A percentile compares a stretch with the other conserved stretches of the same genome.
Conservation (phyloP, 2,329 filamentous ascomycete species). For the Pyricularia grisea region DNA sequence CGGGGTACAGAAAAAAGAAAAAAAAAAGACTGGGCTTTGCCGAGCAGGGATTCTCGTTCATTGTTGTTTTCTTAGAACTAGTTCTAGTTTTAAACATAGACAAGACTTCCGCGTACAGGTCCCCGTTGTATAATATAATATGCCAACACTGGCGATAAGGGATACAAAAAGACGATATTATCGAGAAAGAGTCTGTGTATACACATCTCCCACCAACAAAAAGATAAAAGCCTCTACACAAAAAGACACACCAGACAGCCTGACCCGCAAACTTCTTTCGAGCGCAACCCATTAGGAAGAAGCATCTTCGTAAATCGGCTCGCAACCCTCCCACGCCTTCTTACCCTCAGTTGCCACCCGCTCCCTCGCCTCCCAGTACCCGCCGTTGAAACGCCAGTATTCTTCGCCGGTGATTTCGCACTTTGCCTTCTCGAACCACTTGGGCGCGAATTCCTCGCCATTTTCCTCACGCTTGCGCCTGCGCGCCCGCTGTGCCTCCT, state of each 20-base stretch:
- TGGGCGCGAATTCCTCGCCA: slow-evolving; percentile 74
- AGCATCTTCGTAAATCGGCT: slow-evolving; percentile 57
- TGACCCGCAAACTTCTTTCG: too few species aligned
- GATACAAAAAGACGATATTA: not conserved
- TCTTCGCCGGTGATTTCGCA: slow-evolving; percentile 78
- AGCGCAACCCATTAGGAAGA: not conserved
- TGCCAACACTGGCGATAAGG: not conserved
- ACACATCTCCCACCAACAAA: not conserved
- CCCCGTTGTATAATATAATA: not conserved
- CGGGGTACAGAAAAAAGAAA: not conserved
- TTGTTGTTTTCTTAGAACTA: too few species aligned
- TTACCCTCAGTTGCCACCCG: slow-evolving; percentile 51
- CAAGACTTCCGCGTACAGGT: not conserved
- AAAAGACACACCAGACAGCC: too few species aligned
- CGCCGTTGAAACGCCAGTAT: slow-evolving; percentile 81
- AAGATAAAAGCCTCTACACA: not conserved
- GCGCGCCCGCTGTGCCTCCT: slow-evolving; percentile 79
- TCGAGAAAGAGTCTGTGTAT: not conserved
- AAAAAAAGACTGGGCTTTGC: not conserved
- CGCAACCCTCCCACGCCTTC: slow-evolving; percentile 59
- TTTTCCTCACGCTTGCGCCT: slow-evolving; percentile 62
- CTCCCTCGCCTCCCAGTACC: slow-evolving; percentile 76
- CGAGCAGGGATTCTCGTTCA: not conserved
- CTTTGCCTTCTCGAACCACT: slow-evolving; percentile 70
- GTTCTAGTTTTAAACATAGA: not conserved